Conservation (phyloP, 768 basidiomycete genomes). For the Termitomyces sp. region DNA sequence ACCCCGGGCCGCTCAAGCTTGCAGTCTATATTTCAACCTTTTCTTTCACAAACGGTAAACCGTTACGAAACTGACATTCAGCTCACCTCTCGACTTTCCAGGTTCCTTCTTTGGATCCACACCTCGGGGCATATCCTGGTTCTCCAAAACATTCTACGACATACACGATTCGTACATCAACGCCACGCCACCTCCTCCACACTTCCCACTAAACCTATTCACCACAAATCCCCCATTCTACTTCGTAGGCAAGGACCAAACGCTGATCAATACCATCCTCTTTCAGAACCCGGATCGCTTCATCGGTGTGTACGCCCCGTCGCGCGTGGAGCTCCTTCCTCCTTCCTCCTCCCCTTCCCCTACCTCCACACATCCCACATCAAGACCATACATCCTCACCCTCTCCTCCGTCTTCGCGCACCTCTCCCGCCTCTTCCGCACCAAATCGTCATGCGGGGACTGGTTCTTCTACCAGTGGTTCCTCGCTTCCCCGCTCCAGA, state of each 20-base stretch:
- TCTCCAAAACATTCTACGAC: constrained; percentile 38
- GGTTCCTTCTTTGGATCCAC: constrained; percentile 61
- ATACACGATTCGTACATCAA: constrained; percentile 51
- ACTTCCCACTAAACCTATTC: constrained; percentile 40
- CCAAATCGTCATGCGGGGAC: constrained; percentile 31
- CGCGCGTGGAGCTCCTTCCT: constrained; percentile 8
- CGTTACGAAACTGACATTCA: background rate
- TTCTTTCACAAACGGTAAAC: background rate
- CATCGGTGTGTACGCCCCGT: constrained; percentile 30
- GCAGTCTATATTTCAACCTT: too few species aligned
- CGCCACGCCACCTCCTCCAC: constrained; percentile 24
- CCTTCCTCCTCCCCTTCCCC: constrained; percentile 3
- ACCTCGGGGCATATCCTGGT: constrained; percentile 43
- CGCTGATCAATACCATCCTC: constrained; percentile 45
- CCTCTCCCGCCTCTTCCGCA: constrained; percentile 3
- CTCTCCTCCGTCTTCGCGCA: background rate
- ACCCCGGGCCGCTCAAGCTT: too few species aligned
- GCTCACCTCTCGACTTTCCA: constrained; percentile 12
- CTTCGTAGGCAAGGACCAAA: constrained; percentile 60
- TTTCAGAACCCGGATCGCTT: constrained; percentile 43
- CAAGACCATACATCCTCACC: background rate
- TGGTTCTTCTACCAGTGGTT: constrained; percentile 55
- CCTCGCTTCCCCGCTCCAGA: constrained; percentile 27
- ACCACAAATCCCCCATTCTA: constrained; percentile 11
- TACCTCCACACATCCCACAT: background rate